Percentiles rank a stretch among this genome's conserved stretches.
These are phyloP conservation scores for Cercospora canescens DNA, from an alignment of 2,329 filamentous ascomycete genomes.

Conservation along the genomic window DNA sequence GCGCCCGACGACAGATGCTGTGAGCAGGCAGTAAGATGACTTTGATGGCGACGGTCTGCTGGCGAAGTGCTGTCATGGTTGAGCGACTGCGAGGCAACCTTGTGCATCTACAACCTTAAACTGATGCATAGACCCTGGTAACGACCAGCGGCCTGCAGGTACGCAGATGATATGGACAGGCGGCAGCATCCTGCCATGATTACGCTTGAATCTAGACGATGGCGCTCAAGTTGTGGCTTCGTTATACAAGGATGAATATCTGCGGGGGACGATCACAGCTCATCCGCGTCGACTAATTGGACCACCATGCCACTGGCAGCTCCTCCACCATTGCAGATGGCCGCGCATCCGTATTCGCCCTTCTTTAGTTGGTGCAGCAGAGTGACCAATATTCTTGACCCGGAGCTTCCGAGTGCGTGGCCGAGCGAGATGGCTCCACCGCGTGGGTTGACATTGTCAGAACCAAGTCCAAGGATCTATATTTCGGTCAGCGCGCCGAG, in stretches of 20 bases:
- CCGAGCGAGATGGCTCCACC: constrained; percentile 91
- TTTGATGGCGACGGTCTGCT: background rate
- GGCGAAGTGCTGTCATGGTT: background rate
- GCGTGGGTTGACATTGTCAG: constrained; percentile 79
- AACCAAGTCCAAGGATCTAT: constrained; percentile 76
- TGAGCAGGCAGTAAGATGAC: background rate
- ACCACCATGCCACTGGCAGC: constrained; percentile 90
- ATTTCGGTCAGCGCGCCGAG: background rate
- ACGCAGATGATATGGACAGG: background rate
- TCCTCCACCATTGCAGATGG: constrained; percentile 96
- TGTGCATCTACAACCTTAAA: constrained; percentile 1
- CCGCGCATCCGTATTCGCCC: constrained; percentile 91
- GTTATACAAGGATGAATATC: constrained; percentile 3
- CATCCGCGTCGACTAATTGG: constrained; percentile 64
- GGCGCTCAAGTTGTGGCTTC: background rate
- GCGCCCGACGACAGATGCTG: background rate
- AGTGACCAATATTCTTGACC: constrained; percentile 85
- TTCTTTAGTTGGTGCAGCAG: constrained; percentile 87
- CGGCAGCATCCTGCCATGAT: background rate
- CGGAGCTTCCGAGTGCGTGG: constrained; percentile 90
- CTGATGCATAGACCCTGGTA: constrained; percentile 1
- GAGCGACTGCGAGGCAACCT: background rate
- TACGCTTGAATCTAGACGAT: background rate
- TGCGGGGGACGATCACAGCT: constrained; percentile 29
- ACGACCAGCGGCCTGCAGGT: background rate